Base-by-base conservation (phyloP, 257 asterid genomes). In the Nicotiana tomentosiformis region DNA sequence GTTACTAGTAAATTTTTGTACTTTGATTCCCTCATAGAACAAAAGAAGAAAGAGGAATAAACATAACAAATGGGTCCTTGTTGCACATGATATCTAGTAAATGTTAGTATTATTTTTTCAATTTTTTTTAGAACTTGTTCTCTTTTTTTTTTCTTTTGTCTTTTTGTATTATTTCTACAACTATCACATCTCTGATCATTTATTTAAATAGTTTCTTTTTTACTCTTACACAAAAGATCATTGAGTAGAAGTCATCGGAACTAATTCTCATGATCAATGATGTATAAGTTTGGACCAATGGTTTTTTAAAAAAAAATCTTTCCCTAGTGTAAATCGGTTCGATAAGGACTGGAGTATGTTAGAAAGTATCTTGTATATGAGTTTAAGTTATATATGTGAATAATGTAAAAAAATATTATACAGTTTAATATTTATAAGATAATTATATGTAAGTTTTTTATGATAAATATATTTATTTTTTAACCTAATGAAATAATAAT, bases 21-120 rank as follows among this genome's bases (percentile, higher is more conserved):
- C 80, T 74, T 74, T 49, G 64, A 74, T 74, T 74, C 80, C 80
- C 64, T 26, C 3, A 16, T 5, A 7, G 51, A 74, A 74, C 62
- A 26, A 74, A 74, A 26, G 80, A 74, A 74, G 80, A 74, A 49
- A 74, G 60, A 74, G 58, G 46, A 26, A 49, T 23, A 74, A 74
- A 74, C 80, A 74, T 7, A 74, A 51, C 43, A 74, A 74, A 51
- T 15, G 64, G 43, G 80, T 26, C 80, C 80, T 49, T 51, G 64
- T 74, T 51, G 80, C 64, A 74, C 64, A 74, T 74, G 80, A 49
- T 74, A 49, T 74, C 17, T 14, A 65, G 35, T 72, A 5, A 15
- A 15, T 74, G n/a, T 26, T 49, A 49, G 17, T 11, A 51, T 53
- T 53, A 53, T 53, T 53, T 43, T 2, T 72, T 72, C 14, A 46